phyloP scores from a whole-genome alignment of 1,139 yeast species.

The Blastobotrys capitulatus region DNA sequence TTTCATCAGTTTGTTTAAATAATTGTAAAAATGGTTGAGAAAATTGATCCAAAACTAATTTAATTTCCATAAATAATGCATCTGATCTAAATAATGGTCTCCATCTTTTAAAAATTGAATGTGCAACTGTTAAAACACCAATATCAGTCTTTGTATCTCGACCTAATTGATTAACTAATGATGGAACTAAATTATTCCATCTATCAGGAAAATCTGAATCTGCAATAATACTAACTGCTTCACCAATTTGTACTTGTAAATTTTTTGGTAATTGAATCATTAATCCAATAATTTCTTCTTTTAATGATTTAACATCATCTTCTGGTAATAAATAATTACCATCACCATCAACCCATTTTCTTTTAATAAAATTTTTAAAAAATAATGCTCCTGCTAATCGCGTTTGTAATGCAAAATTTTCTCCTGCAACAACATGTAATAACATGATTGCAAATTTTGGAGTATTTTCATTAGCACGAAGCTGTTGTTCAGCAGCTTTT shows the following conservation, averaged over 20 bases:
- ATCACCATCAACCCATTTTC: slow-evolving; percentile 88
- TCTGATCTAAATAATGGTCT: slow-evolving; percentile 90
- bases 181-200: slow-evolving; percentile 79
- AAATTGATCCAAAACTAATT: slow-evolving; percentile 79
- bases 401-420: slow-evolving; percentile 48
- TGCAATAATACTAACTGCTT: slow-evolving; percentile 86
- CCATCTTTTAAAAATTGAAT: slow-evolving; percentile 95
- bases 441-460: slow-evolving; percentile 73
- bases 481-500: slow-evolving; percentile 34
- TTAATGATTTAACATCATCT: slow-evolving; percentile 62
- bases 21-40: slow-evolving; percentile 72
- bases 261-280: slow-evolving; percentile 77
- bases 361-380: slow-evolving; percentile 78
- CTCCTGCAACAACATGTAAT: slow-evolving; percentile 70
- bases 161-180: slow-evolving; percentile 56
- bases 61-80: slow-evolving; percentile 81
- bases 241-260: slow-evolving; percentile 88
- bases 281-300: slow-evolving; percentile 67
- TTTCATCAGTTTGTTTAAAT: slow-evolving; percentile 58
- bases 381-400: slow-evolving; percentile 86
- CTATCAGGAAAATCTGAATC: slow-evolving; percentile 91
- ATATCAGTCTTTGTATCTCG: slow-evolving; percentile 70
- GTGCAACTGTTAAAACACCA: slow-evolving; percentile 88
- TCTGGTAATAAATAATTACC: slow-evolving; percentile 65
- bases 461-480: slow-evolving; percentile 56